Conservation (phyloP, 768 basidiomycete genomes). For the Cystobasidium ongulense region DNA sequence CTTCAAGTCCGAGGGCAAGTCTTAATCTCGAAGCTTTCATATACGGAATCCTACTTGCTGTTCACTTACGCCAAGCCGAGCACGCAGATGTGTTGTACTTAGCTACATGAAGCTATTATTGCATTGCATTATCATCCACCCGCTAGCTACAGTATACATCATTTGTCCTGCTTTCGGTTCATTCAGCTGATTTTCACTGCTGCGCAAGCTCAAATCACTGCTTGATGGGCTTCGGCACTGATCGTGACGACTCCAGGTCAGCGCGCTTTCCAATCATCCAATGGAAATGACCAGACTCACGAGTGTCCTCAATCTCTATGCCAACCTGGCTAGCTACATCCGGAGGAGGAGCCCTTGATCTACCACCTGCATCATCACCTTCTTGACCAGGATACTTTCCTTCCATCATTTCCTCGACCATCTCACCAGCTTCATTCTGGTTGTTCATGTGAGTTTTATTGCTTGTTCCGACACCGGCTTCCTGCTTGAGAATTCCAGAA, state of each 20-base stretch:
- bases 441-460: background rate
- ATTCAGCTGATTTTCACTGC: too few relatives aligned
- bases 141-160: background rate
- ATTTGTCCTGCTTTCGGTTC: too few relatives aligned
- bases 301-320: background rate
- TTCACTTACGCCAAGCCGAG: too few relatives aligned
- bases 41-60: too few relatives aligned
- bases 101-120: background rate
- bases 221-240: slow-evolving; percentile 3
- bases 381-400: slow-evolving; percentile 2
- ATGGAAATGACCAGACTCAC: background rate
- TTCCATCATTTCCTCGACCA: background rate
- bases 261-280: background rate
- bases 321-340: background rate
- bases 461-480: slow-evolving; percentile 21
- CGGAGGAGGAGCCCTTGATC: background rate
- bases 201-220: background rate
- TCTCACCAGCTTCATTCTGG: slow-evolving; percentile 8
- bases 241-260: background rate
- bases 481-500: slow-evolving; percentile 8
- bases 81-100: too few relatives aligned
- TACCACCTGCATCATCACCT: slow-evolving; percentile 1
- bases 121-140: background rate
- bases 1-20: too few relatives aligned
- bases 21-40: too few relatives aligned